Conservation (phyloP, 331 rosid genomes). For the Quercus tomentella region DNA sequence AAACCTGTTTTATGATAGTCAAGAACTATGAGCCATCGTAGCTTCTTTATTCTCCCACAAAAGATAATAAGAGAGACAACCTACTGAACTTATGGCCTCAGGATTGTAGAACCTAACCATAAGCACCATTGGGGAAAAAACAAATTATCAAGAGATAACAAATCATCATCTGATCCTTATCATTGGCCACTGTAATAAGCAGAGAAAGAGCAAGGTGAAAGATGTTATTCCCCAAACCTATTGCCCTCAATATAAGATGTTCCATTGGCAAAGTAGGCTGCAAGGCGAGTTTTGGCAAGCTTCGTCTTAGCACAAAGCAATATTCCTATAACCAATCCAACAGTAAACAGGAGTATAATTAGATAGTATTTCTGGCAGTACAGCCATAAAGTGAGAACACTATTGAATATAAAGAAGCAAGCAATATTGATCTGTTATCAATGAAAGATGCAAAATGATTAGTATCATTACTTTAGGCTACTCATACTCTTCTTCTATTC, state of each 20-base stretch:
- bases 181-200: background rate
- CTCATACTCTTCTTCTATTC: background rate
- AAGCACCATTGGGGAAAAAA: background rate
- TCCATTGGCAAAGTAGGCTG: slow-evolving; percentile 85
- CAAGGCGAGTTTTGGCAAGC: slow-evolving; percentile 63
- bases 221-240: slow-evolving; percentile 45
- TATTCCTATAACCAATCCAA: slow-evolving; percentile 51
- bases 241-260: slow-evolving; percentile 53
- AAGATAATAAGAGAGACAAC: background rate
- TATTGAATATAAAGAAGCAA: slow-evolving; percentile 1
- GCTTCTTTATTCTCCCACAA: background rate
- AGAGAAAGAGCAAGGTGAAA: slow-evolving; percentile 5
- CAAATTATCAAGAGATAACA: background rate
- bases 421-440: background rate
- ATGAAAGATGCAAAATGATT: background rate
- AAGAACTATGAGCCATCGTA: background rate
- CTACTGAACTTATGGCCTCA: background rate
- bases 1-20: background rate
- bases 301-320: slow-evolving; percentile 87
- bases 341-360: slow-evolving; percentile 22
- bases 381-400: background rate
- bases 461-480: background rate
- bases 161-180: background rate
- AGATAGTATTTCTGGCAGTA: background rate
- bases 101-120: background rate